phyloP scores from a whole-genome alignment of 1,139 yeast genomes.

The Taphrina flavorubra region DNA sequence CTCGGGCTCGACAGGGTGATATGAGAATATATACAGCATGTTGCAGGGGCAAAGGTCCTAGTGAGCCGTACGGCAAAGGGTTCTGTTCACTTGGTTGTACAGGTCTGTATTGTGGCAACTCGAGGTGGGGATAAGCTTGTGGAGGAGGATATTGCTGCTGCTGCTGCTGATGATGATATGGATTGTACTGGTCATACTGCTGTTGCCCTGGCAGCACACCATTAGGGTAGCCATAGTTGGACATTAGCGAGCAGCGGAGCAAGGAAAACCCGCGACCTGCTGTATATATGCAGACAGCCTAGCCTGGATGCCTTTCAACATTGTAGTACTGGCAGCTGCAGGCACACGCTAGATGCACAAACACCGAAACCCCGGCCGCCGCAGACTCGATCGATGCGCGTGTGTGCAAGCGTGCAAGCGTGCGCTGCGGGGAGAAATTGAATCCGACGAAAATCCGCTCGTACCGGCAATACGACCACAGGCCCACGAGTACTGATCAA shows the following conservation, averaged over 20 bases:
- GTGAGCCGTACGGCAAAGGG: neutral
- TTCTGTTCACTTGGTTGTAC: constrained; percentile 1
- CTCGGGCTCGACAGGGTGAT: neutral
- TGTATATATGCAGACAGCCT: neutral
- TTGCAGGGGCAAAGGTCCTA: constrained; percentile 9
- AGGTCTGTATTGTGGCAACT: constrained; percentile 4
- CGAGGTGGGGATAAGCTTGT: constrained; percentile 19
- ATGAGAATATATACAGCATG: constrained; percentile 4
- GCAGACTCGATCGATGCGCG: too few species aligned
- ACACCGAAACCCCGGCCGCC: neutral
- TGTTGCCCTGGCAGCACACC: constrained; percentile 3
- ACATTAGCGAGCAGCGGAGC: neutral
- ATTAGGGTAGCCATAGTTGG: constrained; percentile 14
- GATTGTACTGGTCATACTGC: constrained; percentile 13
- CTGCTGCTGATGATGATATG: constrained; percentile 25
- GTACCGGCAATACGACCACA: too few species aligned
- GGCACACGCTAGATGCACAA: too few species aligned
- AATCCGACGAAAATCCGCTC: too few species aligned
- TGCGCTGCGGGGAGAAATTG: too few species aligned
- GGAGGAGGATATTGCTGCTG: constrained; percentile 3
- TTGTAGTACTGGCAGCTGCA: too few species aligned
- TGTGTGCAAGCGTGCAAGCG: too few species aligned
- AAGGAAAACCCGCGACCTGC: neutral
- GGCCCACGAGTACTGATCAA: too few species aligned
- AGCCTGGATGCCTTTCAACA: neutral